Evolutionary conservation across 371 early-diverging fungal species (phyloP).

Genomic region (Mortierella sp.): DNA sequence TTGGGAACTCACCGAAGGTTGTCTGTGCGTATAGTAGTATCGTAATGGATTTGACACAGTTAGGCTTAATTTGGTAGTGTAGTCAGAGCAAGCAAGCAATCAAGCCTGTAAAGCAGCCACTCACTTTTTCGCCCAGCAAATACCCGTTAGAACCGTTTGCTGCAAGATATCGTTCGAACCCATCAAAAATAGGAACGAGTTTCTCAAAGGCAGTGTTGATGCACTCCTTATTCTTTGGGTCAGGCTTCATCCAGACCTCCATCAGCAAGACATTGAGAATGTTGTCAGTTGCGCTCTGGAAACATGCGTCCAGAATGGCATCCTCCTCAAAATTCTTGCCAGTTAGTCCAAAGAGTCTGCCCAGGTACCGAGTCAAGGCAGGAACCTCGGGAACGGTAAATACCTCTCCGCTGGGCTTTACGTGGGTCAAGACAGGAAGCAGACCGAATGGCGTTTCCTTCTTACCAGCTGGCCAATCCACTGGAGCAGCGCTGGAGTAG

Average conservation of each 20-base stretch:
- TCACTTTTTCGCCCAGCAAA: conserved; percentile 36
- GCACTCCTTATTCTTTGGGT: conserved; percentile 23
- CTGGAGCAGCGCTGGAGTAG: conserved; percentile 36
- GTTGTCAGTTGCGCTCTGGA: conserved; percentile 22
- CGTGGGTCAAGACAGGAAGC: conserved; percentile 42
- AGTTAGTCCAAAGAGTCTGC: conserved; percentile 27
- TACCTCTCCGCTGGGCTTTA: conserved; percentile 33
- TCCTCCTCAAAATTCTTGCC: conserved; percentile 37
- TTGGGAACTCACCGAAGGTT: conserved; percentile 40
- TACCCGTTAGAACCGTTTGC: conserved; percentile 52
- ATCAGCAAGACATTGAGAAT: conserved; percentile 23
- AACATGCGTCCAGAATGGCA: conserved; percentile 24
- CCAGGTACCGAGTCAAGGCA: conserved; percentile 37
- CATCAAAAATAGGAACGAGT: conserved; percentile 26
- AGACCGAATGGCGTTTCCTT: conserved; percentile 42
- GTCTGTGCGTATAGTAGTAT: conserved; percentile 13
- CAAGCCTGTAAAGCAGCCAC: not conserved
- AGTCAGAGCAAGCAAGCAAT: not conserved
- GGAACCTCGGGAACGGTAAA: conserved; percentile 27
- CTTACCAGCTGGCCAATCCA: conserved; percentile 43
- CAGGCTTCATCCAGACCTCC: conserved; percentile 36
- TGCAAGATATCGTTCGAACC: conserved; percentile 33
- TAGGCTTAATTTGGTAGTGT: not conserved
- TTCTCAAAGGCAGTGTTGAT: conserved; percentile 24
- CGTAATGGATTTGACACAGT: too few species aligned